Conservation (phyloP, 2,329 filamentous ascomycete species). For the Fusarium siculi region DNA sequence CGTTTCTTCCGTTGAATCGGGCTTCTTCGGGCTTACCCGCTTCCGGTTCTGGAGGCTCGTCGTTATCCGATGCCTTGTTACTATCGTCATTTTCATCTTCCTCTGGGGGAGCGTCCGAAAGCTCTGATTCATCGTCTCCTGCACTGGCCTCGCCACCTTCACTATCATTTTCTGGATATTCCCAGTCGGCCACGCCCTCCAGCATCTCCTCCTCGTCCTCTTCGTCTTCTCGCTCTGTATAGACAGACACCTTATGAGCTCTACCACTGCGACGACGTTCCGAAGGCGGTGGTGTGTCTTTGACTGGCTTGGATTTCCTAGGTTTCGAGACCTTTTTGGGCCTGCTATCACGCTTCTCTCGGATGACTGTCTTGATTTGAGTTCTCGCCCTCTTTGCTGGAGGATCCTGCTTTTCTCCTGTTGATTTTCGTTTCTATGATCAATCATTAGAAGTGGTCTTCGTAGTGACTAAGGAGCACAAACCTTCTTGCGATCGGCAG, state of each 20-base stretch:
- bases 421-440: slow-evolving; percentile 66
- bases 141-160: slow-evolving; percentile 36
- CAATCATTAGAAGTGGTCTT: slow-evolving; percentile 38
- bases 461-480: slow-evolving; percentile 14
- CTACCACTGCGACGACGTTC: slow-evolving; percentile 69
- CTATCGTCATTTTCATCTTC: slow-evolving; percentile 22
- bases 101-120: slow-evolving; percentile 37
- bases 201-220: slow-evolving; percentile 72
- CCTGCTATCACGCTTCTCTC: slow-evolving; percentile 50
- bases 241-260: slow-evolving; percentile 58
- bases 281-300: slow-evolving; percentile 49
- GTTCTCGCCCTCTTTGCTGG: slow-evolving; percentile 52
- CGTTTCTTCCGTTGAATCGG: slow-evolving; percentile 43
- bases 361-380: slow-evolving; percentile 51
- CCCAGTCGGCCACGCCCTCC: slow-evolving; percentile 68
- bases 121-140: slow-evolving; percentile 33
- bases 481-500: slow-evolving; percentile 79
- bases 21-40: slow-evolving; percentile 34
- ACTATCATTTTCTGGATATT: slow-evolving; percentile 54
- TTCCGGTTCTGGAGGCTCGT: slow-evolving; percentile 26
- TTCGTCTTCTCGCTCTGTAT: slow-evolving; percentile 66
- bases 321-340: slow-evolving; percentile 49
- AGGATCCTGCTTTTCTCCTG: slow-evolving; percentile 60
- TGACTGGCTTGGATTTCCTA: slow-evolving; percentile 45
- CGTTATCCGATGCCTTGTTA: slow-evolving; percentile 22